Conservation (phyloP, 208 protist species). For the Wallacemonas rigidus region DNA sequence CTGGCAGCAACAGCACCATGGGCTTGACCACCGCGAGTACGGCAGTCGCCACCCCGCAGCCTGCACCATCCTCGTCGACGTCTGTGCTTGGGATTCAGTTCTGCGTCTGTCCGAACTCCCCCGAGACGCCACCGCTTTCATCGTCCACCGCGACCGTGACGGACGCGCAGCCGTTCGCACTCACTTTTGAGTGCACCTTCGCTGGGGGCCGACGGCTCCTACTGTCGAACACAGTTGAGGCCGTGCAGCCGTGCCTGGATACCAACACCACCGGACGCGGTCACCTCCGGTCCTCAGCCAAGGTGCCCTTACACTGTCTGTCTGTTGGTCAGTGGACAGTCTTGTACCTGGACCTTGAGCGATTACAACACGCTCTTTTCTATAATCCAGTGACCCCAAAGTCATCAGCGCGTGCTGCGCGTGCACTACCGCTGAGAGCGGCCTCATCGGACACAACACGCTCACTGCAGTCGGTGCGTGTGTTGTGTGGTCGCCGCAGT, state of each 20-base stretch:
- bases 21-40: too few species aligned
- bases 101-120: constrained; percentile 23
- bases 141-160: not conserved
- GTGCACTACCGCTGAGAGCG: too few species aligned
- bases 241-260: not conserved
- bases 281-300: constrained; percentile 16
- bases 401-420: not conserved
- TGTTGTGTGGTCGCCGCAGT: constrained; percentile 24
- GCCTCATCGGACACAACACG: not conserved
- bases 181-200: constrained; percentile 22
- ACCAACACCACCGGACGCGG: not conserved
- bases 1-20: too few species aligned
- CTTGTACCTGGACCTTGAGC: constrained; percentile 60
- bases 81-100: constrained; percentile 64
- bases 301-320: constrained; percentile 57
- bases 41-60: too few species aligned
- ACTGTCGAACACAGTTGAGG: constrained; percentile 1
- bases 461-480: constrained; percentile 38
- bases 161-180: constrained; percentile 17
- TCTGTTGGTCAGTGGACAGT: constrained; percentile 60
- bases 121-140: not conserved
- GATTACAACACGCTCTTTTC: constrained; percentile 27
- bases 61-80: constrained; percentile 16
- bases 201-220: not conserved
- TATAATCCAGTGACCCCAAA: not conserved